Evolutionary conservation across 2,329 filamentous ascomycete genomes (phyloP).

Genomic region (Emmonsia crescens): DNA sequence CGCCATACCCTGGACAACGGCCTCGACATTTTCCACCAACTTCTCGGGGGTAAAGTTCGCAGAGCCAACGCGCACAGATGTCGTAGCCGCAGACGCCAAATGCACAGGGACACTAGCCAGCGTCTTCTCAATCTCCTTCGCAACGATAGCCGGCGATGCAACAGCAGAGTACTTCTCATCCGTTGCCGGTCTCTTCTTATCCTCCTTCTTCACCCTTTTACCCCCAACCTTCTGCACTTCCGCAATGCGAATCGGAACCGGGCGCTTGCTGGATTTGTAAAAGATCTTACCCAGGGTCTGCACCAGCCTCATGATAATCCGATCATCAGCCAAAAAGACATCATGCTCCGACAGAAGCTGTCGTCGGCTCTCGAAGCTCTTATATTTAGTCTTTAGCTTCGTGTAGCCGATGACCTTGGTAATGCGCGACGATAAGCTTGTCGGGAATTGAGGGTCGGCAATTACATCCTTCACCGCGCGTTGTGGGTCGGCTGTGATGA

Average conservation of each 20-base stretch:
- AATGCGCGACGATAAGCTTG: conserved; percentile 54
- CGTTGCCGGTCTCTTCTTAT: conserved; percentile 38
- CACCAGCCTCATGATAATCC: conserved; percentile 63
- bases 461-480: conserved; percentile 84
- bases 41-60: conserved; percentile 64
- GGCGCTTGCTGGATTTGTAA: conserved; percentile 79
- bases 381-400: conserved; percentile 83
- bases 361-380: conserved; percentile 75
- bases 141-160: conserved; percentile 55
- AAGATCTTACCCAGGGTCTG: conserved; percentile 81
- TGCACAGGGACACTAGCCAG: conserved; percentile 68
- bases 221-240: conserved; percentile 51
- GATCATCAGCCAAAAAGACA: conserved; percentile 84
- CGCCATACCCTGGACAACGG: conserved; percentile 57
- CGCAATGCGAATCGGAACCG: conserved; percentile 68
- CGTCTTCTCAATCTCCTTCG: conserved; percentile 69
- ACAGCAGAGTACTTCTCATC: conserved; percentile 36
- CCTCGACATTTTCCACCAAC: conserved; percentile 68
- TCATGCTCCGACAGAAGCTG: conserved; percentile 81
- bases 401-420: conserved; percentile 67
- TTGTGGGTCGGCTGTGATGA: conserved; percentile 76
- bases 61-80: conserved; percentile 67
- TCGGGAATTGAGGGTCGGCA: conserved; percentile 59
- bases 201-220: conserved; percentile 49
- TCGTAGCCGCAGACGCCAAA: conserved; percentile 67